Evolutionary conservation across 2,329 filamentous ascomycete genomes (phyloP), one percentile per base, ranked within the genome.

Genomic region (Xylariaceae sp.): DNA sequence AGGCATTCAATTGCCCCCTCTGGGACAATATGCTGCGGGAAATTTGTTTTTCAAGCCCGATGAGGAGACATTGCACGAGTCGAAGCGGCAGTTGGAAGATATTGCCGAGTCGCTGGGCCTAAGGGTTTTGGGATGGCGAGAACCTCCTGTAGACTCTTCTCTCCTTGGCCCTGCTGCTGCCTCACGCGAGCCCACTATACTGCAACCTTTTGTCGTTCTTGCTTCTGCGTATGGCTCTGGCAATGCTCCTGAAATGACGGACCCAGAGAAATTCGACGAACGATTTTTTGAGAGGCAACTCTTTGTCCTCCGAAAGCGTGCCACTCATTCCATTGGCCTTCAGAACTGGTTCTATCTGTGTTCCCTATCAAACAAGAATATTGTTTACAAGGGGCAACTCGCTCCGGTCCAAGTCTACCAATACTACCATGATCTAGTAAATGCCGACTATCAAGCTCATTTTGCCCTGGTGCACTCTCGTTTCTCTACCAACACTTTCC

Each of bases 291-390:
- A 97, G 79, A 86, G 88, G 68, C 93, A 97, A 78, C 82, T 99
- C 50, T 99, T 93, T 74, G 83, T 97, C 59, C 84, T 99, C 64
- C 88, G 93, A 71, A 99, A 99, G 82, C 89, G 92, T 67, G 89
- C 92, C 48, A 96, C 92, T 41, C 92, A 97, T 78, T 89, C 91
- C 67, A 94, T 97, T 71, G 92, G 93, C 55, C 83, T 97, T 51
- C 91, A 95, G 75, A 97, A 97, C 75, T 97, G 93, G 93, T 97
- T 97, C 81, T 97, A 97, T 74, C 81, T 97, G 54, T 97, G 93
- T 82, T 96, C 92, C 43, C 78, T 97, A 63, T 94, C 87, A 74
- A 97, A 96, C 85, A 92, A 92, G 77, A 97, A 97, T 79, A 97
- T 97, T 76, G 91, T 97, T 56, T 97, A 97, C 83, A 97, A 97